Evolutionary conservation across 495 filamentous ascomycete genomes (phyloP).

Genomic region (Aspergillus diversus): DNA sequence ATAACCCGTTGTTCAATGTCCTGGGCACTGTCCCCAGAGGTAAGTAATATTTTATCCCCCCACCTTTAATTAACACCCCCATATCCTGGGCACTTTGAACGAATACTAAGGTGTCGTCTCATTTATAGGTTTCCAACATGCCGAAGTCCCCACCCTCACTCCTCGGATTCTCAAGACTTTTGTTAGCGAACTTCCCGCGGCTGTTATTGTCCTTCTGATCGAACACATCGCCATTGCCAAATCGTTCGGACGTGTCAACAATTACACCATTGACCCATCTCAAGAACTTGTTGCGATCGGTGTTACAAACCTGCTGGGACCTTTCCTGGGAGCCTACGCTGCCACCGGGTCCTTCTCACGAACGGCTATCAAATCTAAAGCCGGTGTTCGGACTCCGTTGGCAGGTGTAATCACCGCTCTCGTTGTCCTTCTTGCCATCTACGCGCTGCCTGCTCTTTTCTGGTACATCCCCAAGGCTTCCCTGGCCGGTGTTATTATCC

Average conservation of each 20-base stretch:
- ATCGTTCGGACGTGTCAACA: slow-evolving; percentile 95
- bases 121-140: slow-evolving; percentile 66
- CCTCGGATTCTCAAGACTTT: slow-evolving; percentile 64
- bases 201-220: slow-evolving; percentile 91
- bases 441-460: slow-evolving; percentile 88
- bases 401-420: slow-evolving; percentile 88
- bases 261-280: slow-evolving; percentile 97
- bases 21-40: slow-evolving; percentile 75
- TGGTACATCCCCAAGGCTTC: slow-evolving; percentile 89
- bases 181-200: slow-evolving; percentile 67
- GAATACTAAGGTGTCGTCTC: too few relatives aligned
- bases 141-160: slow-evolving; percentile 74
- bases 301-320: slow-evolving; percentile 86
- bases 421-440: slow-evolving; percentile 93
- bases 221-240: slow-evolving; percentile 98
- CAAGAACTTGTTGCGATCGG: slow-evolving; percentile 97
- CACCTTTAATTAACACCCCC: too few relatives aligned
- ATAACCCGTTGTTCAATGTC: slow-evolving; percentile 62
- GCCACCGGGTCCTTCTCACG: slow-evolving; percentile 97
- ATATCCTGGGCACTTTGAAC: too few relatives aligned
- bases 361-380: slow-evolving; percentile 97
- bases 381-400: slow-evolving; percentile 90
- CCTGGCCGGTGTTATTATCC: slow-evolving; percentile 94
- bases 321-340: slow-evolving; percentile 92
- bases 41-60: too few relatives aligned